These are phyloP conservation scores for Schizochytrium sp. DNA, from an alignment of 108 stramenopile species.

Conservation along the genomic window DNA sequence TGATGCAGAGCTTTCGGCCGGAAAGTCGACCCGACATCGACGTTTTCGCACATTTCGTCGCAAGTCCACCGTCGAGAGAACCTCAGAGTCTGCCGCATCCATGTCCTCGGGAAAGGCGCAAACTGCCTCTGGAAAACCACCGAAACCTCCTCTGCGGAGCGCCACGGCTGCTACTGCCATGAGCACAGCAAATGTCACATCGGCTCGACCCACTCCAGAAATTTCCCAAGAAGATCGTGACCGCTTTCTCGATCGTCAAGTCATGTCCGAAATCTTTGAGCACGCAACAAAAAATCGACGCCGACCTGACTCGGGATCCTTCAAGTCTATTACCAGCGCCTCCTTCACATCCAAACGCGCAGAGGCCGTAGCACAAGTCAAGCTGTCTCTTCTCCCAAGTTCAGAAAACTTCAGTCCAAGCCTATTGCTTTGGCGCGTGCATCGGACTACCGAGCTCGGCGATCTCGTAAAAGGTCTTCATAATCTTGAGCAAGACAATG, in stretches of 20 bases:
- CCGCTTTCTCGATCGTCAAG: neutral
- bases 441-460: neutral
- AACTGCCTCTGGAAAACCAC: too few relatives aligned
- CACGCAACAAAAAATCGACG: neutral
- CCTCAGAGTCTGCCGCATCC: too few relatives aligned
- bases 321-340: neutral
- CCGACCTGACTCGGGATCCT: neutral
- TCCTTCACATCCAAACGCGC: neutral
- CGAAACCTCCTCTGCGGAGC: too few relatives aligned
- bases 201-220: neutral
- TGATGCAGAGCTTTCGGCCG: neutral
- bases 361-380: neutral
- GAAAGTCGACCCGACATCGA: neutral
- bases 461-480: neutral
- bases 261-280: neutral
- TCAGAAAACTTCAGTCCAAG: neutral
- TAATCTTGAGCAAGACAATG: neutral
- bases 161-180: neutral
- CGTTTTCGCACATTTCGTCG: neutral
- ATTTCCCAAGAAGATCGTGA: neutral
- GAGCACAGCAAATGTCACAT: neutral
- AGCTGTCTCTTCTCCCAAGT: neutral
- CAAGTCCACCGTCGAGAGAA: neutral
- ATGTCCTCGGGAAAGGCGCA: too few relatives aligned
- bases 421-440: neutral